Evolutionary conservation across 495 filamentous ascomycete species (phyloP), one percentile per base, ranked within the genome.

Genomic region (Cercophora newfieldiana): DNA sequence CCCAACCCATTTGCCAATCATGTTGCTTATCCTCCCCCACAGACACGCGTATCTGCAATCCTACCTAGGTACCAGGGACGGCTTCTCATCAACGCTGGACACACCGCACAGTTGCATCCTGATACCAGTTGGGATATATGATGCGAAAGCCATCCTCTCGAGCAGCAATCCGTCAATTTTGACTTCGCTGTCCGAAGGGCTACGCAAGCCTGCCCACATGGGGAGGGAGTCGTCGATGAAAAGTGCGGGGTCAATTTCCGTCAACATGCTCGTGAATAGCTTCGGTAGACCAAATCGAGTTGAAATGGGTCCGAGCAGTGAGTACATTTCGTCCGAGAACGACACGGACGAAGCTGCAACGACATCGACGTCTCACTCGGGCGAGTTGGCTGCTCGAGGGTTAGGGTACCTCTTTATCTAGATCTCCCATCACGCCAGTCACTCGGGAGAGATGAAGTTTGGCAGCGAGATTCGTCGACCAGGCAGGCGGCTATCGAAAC

Each of bases 401-500:
- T 33, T 44, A 44, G 37, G 37, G 12, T 33, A 12, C 12, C 30
- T 12, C 10, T 6, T 44, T 16, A 14, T 14, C 4, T n/a, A 47
- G 37, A 19, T 22, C 2, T 53, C 22, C 50, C 37, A 14, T 2
- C 37, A 24, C 26, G n/a, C n/a, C n/a, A n/a, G n/a, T n/a, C n/a
- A n/a, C n/a, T n/a, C n/a, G n/a, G n/a, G n/a, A n/a, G 26, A 55
- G 19, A 55, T 26, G 25, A 4, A 25, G 12, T 55, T 22, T 22
- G 21, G 51, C 37, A 44, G 2, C 10, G n/a, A 24, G 21, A 59
- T 12, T 30, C 53, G 37, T 58, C n/a, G n/a, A 19, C 16, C 16
- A 33, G 18, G 1, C 22, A 50, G 31, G 63, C 63, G 63, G 58
- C 63, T 53, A 59, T 49, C 63, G 54, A 65, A 65, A 65, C 63